Base-by-base conservation (phyloP, 306 rosid species). In the Vigna unguiculata region DNA sequence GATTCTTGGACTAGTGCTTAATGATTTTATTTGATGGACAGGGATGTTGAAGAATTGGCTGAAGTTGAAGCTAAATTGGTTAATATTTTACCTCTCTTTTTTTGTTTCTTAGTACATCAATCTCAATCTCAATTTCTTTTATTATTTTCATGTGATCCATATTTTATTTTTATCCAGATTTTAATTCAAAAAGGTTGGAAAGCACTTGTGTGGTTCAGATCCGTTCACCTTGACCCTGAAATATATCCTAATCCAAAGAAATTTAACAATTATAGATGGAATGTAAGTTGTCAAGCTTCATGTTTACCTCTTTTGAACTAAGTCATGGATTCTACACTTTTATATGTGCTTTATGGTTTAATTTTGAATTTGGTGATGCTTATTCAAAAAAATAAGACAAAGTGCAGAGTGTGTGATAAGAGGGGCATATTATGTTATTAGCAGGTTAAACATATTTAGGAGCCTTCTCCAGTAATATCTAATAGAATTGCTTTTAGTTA, bases 51-150 rank as follows among this genome's bases (percentile, higher is more conserved):
- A 78, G 97, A 95, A 69, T 80, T 95, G 69, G 97, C 97, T 76
- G 98, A 95, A 90, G 98, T 90, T 66, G 97, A 95, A 90, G 97
- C 91, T 40, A 25, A 92, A 84, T 73, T 92, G 97, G 98, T 92
- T 75, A 52, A 85, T 70, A 64, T 80, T 80, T 64, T 49, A 3
- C 17, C 21, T 48, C 16, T 69, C 59, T 82, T 68, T 62, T 68
- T n/a, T n/a, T n/a, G n/a, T n/a, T n/a, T n/a, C n/a, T n/a, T n/a
- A n/a, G n/a, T n/a, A n/a, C n/a, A n/a, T n/a, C n/a, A n/a, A n/a
- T n/a, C n/a, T n/a, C n/a, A n/a, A n/a, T n/a, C n/a, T n/a, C n/a
- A n/a, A n/a, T n/a, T n/a, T n/a, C n/a, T n/a, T n/a, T n/a, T n/a
- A n/a, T n/a, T n/a, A n/a, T n/a, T n/a, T n/a, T n/a, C n/a, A n/a